These are phyloP conservation scores for Suillus discolor DNA, from an alignment of 768 basidiomycete species.

Conservation along the genomic window DNA sequence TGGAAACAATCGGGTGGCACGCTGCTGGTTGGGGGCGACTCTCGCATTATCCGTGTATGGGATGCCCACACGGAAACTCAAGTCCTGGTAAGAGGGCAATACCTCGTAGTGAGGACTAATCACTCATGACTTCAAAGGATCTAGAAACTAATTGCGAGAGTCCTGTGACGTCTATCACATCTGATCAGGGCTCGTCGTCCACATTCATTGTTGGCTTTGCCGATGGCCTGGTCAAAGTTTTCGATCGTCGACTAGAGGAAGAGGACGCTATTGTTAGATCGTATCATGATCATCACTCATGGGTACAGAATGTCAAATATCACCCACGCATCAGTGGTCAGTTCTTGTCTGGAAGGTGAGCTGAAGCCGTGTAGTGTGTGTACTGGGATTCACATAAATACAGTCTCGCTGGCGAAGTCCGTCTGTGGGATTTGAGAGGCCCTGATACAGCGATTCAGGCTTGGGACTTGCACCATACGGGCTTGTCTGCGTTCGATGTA, in stretches of 20 bases:
- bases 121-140: conserved; percentile 53
- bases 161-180: conserved; percentile 83
- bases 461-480: conserved; percentile 68
- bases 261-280: conserved; percentile 81
- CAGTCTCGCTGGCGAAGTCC: conserved; percentile 88
- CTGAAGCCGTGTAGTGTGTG: neutral
- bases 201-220: conserved; percentile 91
- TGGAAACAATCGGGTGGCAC: conserved; percentile 92
- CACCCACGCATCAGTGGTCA: conserved; percentile 70
- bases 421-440: conserved; percentile 87
- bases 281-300: conserved; percentile 78
- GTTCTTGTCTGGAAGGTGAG: conserved; percentile 85
- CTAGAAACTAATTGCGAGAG: conserved; percentile 88
- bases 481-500: conserved; percentile 84
- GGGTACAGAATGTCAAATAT: conserved; percentile 91
- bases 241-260: conserved; percentile 86
- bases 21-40: conserved; percentile 90
- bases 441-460: conserved; percentile 57
- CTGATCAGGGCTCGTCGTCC: conserved; percentile 74
- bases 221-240: conserved; percentile 86
- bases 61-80: conserved; percentile 90
- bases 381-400: conserved; percentile 2
- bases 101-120: conserved; percentile 4
- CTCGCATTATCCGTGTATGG: conserved; percentile 88
- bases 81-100: conserved; percentile 55